Evolutionary conservation across 78 protist genomes (phyloP), one percentile per base, ranked within the genome.

Genomic region (Dictyostelium firmibasis): DNA sequence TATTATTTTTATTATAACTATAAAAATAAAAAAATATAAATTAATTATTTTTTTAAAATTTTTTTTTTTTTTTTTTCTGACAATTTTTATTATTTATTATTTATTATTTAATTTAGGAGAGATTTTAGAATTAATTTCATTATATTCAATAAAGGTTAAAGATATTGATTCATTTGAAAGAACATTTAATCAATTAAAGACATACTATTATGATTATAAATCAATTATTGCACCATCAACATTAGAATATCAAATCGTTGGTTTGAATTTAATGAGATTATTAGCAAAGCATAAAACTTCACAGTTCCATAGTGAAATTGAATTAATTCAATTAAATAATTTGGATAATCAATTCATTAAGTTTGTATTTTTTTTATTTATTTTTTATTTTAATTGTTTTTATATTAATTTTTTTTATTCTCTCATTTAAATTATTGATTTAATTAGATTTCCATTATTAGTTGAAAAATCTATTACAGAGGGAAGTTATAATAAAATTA

Each of bases 161-260:
- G 96, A 92, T 84, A 85, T 84, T n/a, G 82, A 67, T 7, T 87
- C 92, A 81, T 92, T 92, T 77, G 96, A 82, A 23, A 84, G 96
- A 92, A 75, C 38, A 38, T 92, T 47, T 38, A 36, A 91, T 11
- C 96, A 92, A 57, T 84, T 92, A 36, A 84, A 75, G 50, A 20
- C 89, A 31, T 92, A 84, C 70, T 92, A 92, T 74, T 53, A 81
- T 14, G 96, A 92, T 38, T 84, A 84, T 38, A 84, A 86, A 44
- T 60, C 82, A n/a, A 69, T 76, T 43, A 57, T 92, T 33, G 67
- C 82, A 85, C 87, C 91, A 92, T 92, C 96, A 38, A 70, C 70
- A 41, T 14, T 62, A 33, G 92, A 92, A 64, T 85, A 84, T 29
- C 79, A 57, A 53, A 77, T 92, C 36, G 64, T 92, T 83, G 96